A percentile compares a stretch with the other conserved stretches of the same genome.
Evolutionary conservation across 768 basidiomycete species (phyloP).

Genomic region (Cyclocybe cylindracea): DNA sequence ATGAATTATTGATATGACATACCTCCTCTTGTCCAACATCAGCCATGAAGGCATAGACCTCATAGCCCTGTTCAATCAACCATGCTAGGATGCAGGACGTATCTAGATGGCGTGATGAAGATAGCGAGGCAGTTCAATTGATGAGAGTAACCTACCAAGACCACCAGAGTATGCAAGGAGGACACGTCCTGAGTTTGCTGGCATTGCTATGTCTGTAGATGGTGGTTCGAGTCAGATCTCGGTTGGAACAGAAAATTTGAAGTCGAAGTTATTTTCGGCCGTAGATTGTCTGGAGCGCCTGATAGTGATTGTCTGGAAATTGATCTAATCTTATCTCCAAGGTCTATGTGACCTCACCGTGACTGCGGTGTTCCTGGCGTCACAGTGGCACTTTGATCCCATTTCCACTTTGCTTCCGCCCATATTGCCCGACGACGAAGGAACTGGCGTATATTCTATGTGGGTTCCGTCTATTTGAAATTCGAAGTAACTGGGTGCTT

Average conservation of each 20-base stretch:
- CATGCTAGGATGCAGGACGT: slow-evolving; percentile 99
- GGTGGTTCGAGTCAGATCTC: slow-evolving; percentile 14
- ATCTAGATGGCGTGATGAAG: slow-evolving; percentile 49
- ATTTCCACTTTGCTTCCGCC: too few species aligned
- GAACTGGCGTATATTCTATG: too few species aligned
- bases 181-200: slow-evolving; percentile 74
- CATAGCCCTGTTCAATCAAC: slow-evolving; percentile 98
- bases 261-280: slow-evolving; percentile 11
- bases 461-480: too few species aligned
- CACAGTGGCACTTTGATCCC: too few species aligned
- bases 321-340: slow-evolving; percentile 14
- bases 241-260: slow-evolving; percentile 12
- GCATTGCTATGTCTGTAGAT: slow-evolving; percentile 33
- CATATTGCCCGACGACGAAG: too few species aligned
- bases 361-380: neutral
- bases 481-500: too few species aligned
- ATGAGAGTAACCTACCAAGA: slow-evolving; percentile 61
- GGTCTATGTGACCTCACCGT: neutral
- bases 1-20: slow-evolving; percentile 5
- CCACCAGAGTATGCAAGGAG: slow-evolving; percentile 98
- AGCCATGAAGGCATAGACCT: slow-evolving; percentile 96
- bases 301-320: neutral
- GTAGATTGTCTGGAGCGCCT: neutral
- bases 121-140: slow-evolving; percentile 4
- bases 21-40: slow-evolving; percentile 94